These are phyloP conservation scores for Penicillium coprophilum DNA, from an alignment of 495 filamentous ascomycete species.

Conservation along the genomic window DNA sequence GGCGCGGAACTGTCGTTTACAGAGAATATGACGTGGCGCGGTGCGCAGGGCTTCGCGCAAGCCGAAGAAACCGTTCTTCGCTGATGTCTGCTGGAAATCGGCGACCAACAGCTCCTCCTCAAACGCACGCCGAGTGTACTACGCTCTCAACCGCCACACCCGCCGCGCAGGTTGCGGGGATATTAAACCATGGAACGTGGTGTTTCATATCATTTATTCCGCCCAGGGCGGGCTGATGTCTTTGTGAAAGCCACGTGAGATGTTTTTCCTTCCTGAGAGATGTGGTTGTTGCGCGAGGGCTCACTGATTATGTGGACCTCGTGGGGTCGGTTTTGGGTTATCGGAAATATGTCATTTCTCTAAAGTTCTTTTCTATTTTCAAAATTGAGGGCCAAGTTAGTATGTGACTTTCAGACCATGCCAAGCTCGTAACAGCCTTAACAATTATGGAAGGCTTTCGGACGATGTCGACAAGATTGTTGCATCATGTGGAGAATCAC, in stretches of 20 bases:
- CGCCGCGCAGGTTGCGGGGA: conserved; percentile 20
- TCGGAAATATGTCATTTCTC: background rate
- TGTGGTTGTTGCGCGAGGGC: conserved; percentile 29
- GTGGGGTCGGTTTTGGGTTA: background rate
- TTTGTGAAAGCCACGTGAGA: conserved; percentile 36
- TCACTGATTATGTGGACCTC: background rate
- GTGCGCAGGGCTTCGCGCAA: conserved; percentile 32
- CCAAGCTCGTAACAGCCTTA: background rate
- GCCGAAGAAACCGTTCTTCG: conserved; percentile 23
- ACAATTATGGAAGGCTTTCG: conserved; percentile 10
- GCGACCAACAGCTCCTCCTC: background rate
- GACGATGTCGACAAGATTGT: conserved; percentile 25
- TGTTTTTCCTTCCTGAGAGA: conserved; percentile 44
- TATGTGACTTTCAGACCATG: no score
- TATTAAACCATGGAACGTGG: conserved; percentile 34
- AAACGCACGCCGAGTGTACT: background rate
- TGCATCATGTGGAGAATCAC: conserved; percentile 16
- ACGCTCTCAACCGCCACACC: conserved; percentile 1
- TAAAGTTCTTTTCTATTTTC: background rate
- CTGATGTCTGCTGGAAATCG: conserved; percentile 26
- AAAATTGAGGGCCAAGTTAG: background rate
- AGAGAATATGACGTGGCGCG: conserved; percentile 44
- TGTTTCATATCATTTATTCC: conserved; percentile 39
- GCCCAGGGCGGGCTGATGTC: conserved; percentile 34
- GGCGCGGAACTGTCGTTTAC: conserved; percentile 38